These are phyloP conservation scores for Russula dissimulans DNA, from an alignment of 768 basidiomycete species.

Conservation along the genomic window DNA sequence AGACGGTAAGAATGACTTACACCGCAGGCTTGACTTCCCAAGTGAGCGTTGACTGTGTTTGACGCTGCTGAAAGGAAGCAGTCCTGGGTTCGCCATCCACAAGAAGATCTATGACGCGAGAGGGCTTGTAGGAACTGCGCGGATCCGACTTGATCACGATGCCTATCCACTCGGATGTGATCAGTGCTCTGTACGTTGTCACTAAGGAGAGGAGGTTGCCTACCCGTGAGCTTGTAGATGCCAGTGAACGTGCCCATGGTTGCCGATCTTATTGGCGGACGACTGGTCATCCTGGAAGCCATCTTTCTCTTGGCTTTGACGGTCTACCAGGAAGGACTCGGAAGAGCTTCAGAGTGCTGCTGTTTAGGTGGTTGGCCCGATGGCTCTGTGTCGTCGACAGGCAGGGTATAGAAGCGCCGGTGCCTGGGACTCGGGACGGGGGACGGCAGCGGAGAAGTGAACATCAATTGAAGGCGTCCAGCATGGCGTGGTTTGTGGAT, in stretches of 20 bases:
- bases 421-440: too few relatives aligned
- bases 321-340: neutral
- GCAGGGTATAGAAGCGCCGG: too few relatives aligned
- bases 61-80: neutral
- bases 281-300: neutral
- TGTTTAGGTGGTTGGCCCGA: too few relatives aligned
- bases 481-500: too few relatives aligned
- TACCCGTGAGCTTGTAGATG: neutral
- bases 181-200: neutral
- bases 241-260: neutral
- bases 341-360: too few relatives aligned
- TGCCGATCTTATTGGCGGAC: neutral
- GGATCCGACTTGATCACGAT: conserved; percentile 7
- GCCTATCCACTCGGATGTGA: neutral
- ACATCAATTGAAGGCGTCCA: too few relatives aligned
- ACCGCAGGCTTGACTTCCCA: conserved; percentile 6
- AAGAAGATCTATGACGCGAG: neutral
- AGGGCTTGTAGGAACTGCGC: neutral
- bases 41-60: neutral
- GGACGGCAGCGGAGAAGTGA: too few relatives aligned
- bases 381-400: too few relatives aligned
- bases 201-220: neutral
- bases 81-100: conserved; percentile 1
- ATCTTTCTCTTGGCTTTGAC: neutral
- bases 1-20: neutral